A percentile compares a stretch with the other conserved stretches of the same genome.
These are phyloP conservation scores for Solanum chaucha DNA, from an alignment of 257 asterid species.

Conservation along the genomic window DNA sequence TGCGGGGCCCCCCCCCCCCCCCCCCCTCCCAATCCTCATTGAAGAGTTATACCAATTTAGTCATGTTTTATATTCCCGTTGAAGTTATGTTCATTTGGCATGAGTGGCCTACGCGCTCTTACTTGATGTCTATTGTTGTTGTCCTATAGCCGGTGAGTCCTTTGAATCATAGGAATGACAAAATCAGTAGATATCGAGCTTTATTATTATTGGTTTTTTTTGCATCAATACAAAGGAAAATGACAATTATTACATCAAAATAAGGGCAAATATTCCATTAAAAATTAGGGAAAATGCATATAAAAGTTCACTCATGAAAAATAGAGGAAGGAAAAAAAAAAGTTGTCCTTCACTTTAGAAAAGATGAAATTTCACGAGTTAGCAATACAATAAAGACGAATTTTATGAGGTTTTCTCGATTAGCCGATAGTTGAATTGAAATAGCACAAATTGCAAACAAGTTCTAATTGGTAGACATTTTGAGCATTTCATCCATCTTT, in stretches of 20 bases:
- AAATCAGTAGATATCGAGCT: background rate
- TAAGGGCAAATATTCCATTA: background rate
- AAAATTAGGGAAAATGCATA: background rate
- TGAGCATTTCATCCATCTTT: background rate
- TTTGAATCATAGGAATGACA: background rate
- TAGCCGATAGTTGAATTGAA: accelerated
- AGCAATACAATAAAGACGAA: too few relatives aligned
- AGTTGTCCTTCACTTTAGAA: background rate
- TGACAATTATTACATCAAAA: background rate
- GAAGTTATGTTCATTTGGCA: background rate
- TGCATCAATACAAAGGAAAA: too few relatives aligned
- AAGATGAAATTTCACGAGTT: too few relatives aligned
- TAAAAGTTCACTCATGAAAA: background rate
- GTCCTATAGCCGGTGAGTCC: background rate
- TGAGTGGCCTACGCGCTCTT: background rate
- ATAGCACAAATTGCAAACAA: background rate
- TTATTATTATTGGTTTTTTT: too few relatives aligned
- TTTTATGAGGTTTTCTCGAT: too few relatives aligned
- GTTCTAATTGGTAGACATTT: background rate
- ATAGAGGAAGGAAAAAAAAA: too few relatives aligned
- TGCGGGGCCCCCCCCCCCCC: too few relatives aligned
- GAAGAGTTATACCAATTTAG: too few relatives aligned
- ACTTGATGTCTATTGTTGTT: background rate
- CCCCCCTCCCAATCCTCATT: too few relatives aligned
- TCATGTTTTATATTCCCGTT: too few relatives aligned